These are phyloP conservation scores for Chalciporus chontae DNA, from an alignment of 768 basidiomycete species.

Conservation along the genomic window DNA sequence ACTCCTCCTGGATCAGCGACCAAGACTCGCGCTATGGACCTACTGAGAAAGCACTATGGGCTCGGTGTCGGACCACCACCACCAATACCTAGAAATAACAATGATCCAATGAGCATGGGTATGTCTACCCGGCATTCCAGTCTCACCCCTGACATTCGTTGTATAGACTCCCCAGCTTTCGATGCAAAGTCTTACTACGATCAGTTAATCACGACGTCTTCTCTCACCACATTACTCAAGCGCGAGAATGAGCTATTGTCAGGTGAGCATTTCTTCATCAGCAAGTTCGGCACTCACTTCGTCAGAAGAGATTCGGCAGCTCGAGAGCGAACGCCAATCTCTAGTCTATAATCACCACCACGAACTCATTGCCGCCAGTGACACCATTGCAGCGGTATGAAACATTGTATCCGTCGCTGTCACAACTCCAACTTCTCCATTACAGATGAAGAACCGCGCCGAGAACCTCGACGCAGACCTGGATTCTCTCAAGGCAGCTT, in stretches of 20 bases:
- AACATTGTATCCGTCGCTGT: not conserved
- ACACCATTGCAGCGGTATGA: conserved; percentile 82
- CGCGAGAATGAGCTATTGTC: conserved; percentile 78
- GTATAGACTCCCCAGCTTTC: conserved; percentile 72
- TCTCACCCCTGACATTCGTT: not conserved
- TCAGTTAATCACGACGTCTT: conserved; percentile 78
- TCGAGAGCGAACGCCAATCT: conserved; percentile 86
- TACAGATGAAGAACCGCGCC: conserved; percentile 83
- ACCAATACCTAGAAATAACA: conserved; percentile 49
- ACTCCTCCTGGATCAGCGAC: conserved; percentile 30
- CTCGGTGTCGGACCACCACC: conserved; percentile 72
- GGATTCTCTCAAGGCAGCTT: conserved; percentile 74
- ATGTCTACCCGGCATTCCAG: conserved; percentile 17
- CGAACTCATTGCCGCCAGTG: conserved; percentile 89
- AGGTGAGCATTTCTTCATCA: conserved; percentile 37
- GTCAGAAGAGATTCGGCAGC: conserved; percentile 71
- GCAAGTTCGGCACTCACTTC: conserved; percentile 4
- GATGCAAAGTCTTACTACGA: conserved; percentile 84
- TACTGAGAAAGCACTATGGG: conserved; percentile 85
- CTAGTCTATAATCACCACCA: conserved; percentile 95
- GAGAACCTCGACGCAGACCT: conserved; percentile 83
- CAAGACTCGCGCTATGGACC: conserved; percentile 66
- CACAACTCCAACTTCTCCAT: conserved; percentile 1
- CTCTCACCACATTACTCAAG: conserved; percentile 68
- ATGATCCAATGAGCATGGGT: conserved; percentile 85